These are phyloP conservation scores for Sequoia sempervirens DNA, from an alignment of 75 land plant species.

Conservation along the genomic window DNA sequence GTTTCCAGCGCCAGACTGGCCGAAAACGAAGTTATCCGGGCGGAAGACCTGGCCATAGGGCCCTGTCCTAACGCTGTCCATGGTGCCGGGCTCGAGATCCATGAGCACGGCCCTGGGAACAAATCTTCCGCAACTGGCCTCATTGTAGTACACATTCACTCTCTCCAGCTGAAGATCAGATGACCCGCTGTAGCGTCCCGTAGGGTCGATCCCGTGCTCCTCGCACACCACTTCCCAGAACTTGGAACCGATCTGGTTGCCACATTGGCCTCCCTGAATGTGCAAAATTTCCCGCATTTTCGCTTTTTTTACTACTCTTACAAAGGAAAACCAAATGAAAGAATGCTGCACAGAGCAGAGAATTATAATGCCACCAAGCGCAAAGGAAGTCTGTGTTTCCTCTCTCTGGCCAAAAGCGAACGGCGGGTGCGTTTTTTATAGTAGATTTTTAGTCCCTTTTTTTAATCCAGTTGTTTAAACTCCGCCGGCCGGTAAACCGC, in stretches of 20 bases:
- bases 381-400: not conserved
- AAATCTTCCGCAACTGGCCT: conserved; percentile 43
- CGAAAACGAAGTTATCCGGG: conserved; percentile 44
- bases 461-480: not conserved
- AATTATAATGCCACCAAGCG: not conserved
- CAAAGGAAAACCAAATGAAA: not conserved
- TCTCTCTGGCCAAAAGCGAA: not conserved
- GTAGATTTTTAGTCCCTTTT: not conserved
- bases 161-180: conserved; percentile 41
- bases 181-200: conserved; percentile 28
- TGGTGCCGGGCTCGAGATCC: conserved; percentile 49
- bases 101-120: conserved; percentile 48
- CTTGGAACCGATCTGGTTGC: conserved; percentile 68
- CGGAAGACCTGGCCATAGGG: conserved; percentile 45
- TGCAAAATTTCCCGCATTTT: conserved; percentile 62
- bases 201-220: conserved; percentile 41
- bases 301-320: not conserved
- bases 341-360: not conserved
- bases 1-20: conserved; percentile 48
- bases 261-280: conserved; percentile 68
- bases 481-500: not conserved
- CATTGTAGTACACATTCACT: conserved; percentile 55
- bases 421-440: not conserved
- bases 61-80: conserved; percentile 35
- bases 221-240: conserved; percentile 58